A percentile compares a stretch with the other conserved stretches of the same genome.
Evolutionary conservation across 495 filamentous ascomycete genomes (phyloP).

Genomic region (Tirmania nivea): DNA sequence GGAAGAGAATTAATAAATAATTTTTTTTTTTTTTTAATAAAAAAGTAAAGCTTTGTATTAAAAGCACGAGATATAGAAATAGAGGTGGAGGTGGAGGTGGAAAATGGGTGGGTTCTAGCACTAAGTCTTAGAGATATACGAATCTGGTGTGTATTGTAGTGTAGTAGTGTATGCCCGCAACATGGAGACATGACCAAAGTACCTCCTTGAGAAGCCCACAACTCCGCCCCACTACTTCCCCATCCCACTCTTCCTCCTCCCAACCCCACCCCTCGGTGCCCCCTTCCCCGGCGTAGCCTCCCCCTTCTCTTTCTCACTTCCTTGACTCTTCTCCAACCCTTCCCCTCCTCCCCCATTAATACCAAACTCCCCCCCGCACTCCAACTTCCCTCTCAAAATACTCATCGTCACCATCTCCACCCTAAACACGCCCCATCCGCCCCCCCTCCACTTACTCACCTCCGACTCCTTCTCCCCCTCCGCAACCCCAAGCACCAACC

Average conservation of each 20-base stretch:
- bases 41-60: no score
- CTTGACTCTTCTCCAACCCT: not conserved
- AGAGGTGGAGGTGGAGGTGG: no score
- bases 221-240: not conserved
- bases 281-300: not conserved
- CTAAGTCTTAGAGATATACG: no score
- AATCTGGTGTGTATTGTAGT: no score
- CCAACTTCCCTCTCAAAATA: not conserved
- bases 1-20: no score
- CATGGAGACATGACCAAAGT: no score
- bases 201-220: no score
- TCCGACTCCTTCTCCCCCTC: not conserved
- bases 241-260: not conserved
- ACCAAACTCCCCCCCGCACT: not conserved
- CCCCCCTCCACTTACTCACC: not conserved
- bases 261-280: not conserved
- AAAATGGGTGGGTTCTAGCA: no score
- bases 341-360: not conserved
- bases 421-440: not conserved
- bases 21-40: no score
- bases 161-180: no score
- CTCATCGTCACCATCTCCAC: not conserved
- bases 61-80: no score
- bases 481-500: not conserved
- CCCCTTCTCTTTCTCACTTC: no score